These are phyloP conservation scores for Spizellomyces punctatus DNA, from an alignment of 192 early-diverging fungal genomes.

Conservation along the genomic window DNA sequence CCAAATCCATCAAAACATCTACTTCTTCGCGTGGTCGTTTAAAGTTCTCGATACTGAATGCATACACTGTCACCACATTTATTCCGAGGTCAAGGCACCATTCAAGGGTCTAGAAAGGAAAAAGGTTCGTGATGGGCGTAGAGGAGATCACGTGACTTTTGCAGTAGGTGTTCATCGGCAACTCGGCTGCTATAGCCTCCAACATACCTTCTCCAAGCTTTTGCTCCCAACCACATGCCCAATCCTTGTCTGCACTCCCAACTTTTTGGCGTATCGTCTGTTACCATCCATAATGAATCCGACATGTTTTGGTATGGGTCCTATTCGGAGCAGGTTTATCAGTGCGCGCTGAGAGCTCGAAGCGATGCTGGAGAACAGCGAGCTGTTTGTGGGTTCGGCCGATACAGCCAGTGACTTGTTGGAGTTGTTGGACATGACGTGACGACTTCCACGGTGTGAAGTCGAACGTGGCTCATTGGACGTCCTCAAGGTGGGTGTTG, in stretches of 20 bases:
- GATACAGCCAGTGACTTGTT: neutral
- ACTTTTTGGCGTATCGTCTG: constrained; percentile 79
- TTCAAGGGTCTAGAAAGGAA: constrained; percentile 66
- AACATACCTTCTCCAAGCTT: constrained; percentile 72
- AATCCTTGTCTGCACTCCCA: constrained; percentile 51
- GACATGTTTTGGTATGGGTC: constrained; percentile 86
- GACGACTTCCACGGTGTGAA: no score
- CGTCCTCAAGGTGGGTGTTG: no score
- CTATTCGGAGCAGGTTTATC: constrained; percentile 44
- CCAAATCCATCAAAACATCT: constrained; percentile 78
- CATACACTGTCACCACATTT: constrained; percentile 87
- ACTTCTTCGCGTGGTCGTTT: constrained; percentile 86
- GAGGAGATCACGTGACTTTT: neutral
- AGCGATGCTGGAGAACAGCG: neutral
- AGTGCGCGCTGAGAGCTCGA: neutral
- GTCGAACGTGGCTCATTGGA: no score
- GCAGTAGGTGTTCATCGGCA: constrained; percentile 2
- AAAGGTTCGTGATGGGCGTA: neutral
- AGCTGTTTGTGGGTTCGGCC: neutral
- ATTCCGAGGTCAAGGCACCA: constrained; percentile 88
- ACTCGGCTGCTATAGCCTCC: neutral
- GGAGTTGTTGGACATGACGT: neutral
- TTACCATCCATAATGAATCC: constrained; percentile 99
- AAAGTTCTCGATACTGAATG: constrained; percentile 99
- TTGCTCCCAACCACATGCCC: constrained; percentile 85